phyloP scores from a whole-genome alignment of 192 early-diverging fungal genomes.

The Chytriomyces sp. region DNA sequence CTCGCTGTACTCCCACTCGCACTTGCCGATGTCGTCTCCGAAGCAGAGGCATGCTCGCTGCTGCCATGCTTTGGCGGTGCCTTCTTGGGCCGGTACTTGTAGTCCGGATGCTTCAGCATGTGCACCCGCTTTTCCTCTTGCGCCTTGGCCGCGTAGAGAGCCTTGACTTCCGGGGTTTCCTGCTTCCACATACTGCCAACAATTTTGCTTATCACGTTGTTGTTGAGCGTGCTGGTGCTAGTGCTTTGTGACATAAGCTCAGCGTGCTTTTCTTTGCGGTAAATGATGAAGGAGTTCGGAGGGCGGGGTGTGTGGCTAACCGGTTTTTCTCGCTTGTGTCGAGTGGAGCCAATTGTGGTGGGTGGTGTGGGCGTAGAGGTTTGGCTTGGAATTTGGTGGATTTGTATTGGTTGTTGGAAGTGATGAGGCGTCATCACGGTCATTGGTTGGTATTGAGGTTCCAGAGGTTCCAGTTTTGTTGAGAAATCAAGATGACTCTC shows the following conservation, averaged over 20 bases:
- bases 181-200: conserved; percentile 60
- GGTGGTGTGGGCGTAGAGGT: neutral
- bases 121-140: conserved; percentile 56
- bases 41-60: neutral
- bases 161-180: conserved; percentile 55
- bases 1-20: neutral
- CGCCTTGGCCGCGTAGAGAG: conserved; percentile 48
- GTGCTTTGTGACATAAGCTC: conserved; percentile 46
- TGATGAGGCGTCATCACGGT: neutral
- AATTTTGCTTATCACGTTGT: conserved; percentile 61
- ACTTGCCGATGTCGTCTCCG: too few species aligned
- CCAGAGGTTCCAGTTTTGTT: neutral
- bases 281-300: conserved; percentile 60
- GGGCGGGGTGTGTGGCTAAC: conserved; percentile 30
- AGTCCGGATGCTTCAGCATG: conserved; percentile 57
- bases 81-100: conserved; percentile 62
- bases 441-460: neutral
- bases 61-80: conserved; percentile 34
- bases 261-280: conserved; percentile 60
- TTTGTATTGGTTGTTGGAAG: neutral
- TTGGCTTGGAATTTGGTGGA: neutral
- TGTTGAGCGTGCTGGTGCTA: conserved; percentile 47
- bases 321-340: conserved; percentile 15
- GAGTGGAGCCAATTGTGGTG: neutral
- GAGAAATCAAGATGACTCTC: neutral